phyloP scores from a whole-genome alignment of 2,329 filamentous ascomycete species.

The Calonectria naviculata region DNA sequence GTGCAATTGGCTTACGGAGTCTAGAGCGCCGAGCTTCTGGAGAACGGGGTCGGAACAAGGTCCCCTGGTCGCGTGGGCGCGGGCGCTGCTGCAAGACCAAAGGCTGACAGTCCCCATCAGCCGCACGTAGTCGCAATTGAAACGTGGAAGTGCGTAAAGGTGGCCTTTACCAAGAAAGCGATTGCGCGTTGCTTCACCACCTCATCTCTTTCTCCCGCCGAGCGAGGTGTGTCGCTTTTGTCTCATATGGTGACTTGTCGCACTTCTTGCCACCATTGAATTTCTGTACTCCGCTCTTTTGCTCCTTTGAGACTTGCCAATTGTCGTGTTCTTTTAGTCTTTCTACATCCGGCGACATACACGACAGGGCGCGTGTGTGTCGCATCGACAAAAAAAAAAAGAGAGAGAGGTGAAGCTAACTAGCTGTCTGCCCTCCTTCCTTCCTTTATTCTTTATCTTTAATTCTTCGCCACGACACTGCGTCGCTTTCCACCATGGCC shows the following conservation, averaged over 20 bases:
- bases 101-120: constrained; percentile 14
- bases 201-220: constrained; percentile 5
- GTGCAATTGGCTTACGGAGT: constrained; percentile 6
- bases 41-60: background rate
- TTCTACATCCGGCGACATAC: constrained; percentile 10
- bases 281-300: constrained; percentile 6
- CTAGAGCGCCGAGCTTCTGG: background rate
- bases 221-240: constrained; percentile 6
- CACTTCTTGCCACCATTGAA: constrained; percentile 13
- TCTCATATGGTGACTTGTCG: constrained; percentile 21
- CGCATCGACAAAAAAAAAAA: constrained; percentile 11
- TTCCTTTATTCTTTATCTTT: background rate
- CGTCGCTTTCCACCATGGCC: constrained; percentile 70
- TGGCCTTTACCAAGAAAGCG: constrained; percentile 24
- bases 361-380: constrained; percentile 12
- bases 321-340: background rate
- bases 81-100: constrained; percentile 6
- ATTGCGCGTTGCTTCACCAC: constrained; percentile 4
- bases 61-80: background rate
- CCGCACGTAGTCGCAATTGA: constrained; percentile 19
- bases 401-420: background rate
- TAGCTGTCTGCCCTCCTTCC: background rate
- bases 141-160: constrained; percentile 28
- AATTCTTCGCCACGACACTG: constrained; percentile 10
- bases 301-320: background rate